These are phyloP conservation scores for Myxozyma nipponensis DNA, from an alignment of 805 yeast species.

Conservation along the genomic window DNA sequence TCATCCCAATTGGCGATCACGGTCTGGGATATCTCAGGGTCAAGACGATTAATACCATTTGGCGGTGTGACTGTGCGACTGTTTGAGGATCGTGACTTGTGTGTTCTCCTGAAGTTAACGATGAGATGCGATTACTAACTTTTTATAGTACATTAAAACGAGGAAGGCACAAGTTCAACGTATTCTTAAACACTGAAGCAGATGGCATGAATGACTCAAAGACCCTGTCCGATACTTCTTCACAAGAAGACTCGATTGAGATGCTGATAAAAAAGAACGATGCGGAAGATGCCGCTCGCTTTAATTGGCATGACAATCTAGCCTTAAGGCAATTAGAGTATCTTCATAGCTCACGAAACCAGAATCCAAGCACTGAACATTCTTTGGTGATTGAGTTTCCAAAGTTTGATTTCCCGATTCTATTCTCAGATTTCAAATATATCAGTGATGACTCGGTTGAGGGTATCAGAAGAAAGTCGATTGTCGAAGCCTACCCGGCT, in stretches of 20 bases:
- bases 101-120: neutral
- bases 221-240: constrained; percentile 30
- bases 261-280: constrained; percentile 51
- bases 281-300: constrained; percentile 56
- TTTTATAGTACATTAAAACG: constrained; percentile 50
- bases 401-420: constrained; percentile 67
- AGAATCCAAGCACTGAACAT: constrained; percentile 28
- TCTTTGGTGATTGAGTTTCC: constrained; percentile 54
- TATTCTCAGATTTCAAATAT: constrained; percentile 57
- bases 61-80: constrained; percentile 59
- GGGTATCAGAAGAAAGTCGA: neutral
- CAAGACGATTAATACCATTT: constrained; percentile 46
- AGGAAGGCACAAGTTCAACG: constrained; percentile 61
- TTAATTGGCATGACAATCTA: constrained; percentile 72
- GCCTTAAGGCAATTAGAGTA: constrained; percentile 54
- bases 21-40: constrained; percentile 65
- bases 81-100: constrained; percentile 50
- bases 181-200: constrained; percentile 42
- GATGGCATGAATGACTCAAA: constrained; percentile 33
- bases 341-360: constrained; percentile 31
- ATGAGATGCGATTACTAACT: neutral
- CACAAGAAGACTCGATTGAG: constrained; percentile 40
- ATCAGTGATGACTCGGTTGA: constrained; percentile 6
- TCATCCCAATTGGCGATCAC: constrained; percentile 57
- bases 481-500: constrained; percentile 22